Evolutionary conservation across 345 rosid genomes (phyloP).

Genomic region (Mallotus nudiflorus): DNA sequence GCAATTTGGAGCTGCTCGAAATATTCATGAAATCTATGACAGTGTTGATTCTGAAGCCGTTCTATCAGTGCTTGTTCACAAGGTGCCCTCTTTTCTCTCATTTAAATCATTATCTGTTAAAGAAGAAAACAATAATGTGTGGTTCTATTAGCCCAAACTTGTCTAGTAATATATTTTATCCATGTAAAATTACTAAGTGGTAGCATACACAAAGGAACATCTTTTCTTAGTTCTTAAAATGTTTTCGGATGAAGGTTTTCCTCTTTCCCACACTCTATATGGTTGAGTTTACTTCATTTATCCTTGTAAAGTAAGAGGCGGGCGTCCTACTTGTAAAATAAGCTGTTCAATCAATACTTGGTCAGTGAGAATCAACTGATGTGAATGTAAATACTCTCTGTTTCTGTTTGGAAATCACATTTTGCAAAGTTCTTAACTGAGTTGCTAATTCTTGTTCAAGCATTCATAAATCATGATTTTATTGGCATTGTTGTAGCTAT

Average conservation of each 20-base stretch:
- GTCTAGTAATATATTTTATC: background rate
- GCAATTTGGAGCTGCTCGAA: slow-evolving; percentile 72
- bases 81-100: slow-evolving; percentile 44
- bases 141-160: background rate
- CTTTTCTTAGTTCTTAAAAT: background rate
- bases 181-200: slow-evolving; percentile 2
- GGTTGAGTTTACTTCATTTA: background rate
- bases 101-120: background rate
- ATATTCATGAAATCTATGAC: slow-evolving; percentile 76
- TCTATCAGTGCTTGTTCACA: slow-evolving; percentile 86
- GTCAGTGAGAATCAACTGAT: background rate
- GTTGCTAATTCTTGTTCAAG: background rate
- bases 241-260: background rate
- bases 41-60: slow-evolving; percentile 86
- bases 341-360: background rate
- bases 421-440: background rate
- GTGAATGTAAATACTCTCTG: background rate
- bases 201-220: background rate
- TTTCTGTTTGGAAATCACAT: background rate
- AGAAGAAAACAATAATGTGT: background rate
- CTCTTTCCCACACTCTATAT: background rate
- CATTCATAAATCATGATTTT: background rate
- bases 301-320: background rate
- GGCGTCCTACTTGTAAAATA: background rate
- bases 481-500: background rate